Conservation (phyloP, 2,329 filamentous ascomycete species). For the Mycosphaerelloides madeirae region DNA sequence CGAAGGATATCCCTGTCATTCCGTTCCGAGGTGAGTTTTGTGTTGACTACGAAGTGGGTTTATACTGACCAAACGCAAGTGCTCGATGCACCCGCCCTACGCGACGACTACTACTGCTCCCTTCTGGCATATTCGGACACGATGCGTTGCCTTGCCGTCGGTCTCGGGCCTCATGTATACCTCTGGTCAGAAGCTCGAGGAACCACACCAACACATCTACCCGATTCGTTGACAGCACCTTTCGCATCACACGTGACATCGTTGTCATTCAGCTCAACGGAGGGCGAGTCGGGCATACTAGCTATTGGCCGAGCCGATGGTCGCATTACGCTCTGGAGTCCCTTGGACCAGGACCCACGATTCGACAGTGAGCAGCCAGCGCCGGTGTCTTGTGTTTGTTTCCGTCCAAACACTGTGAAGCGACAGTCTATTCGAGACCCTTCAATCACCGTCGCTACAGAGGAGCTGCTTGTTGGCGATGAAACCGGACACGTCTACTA, state of each 20-base stretch:
- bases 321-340: conserved; percentile 70
- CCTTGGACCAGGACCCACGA: conserved; percentile 63
- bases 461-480: conserved; percentile 84
- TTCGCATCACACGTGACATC: conserved; percentile 63
- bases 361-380: conserved; percentile 70
- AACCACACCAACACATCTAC: conserved; percentile 29
- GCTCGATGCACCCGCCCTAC: conserved; percentile 80
- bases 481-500: conserved; percentile 79
- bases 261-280: conserved; percentile 78
- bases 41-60: too few relatives aligned
- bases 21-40: conserved; percentile 22
- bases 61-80: conserved; percentile 42
- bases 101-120: conserved; percentile 94
- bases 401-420: conserved; percentile 60
- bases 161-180: conserved; percentile 73
- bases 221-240: conserved; percentile 52
- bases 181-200: conserved; percentile 78
- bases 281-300: conserved; percentile 73
- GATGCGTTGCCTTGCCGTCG: conserved; percentile 74
- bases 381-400: conserved; percentile 74
- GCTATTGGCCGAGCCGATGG: conserved; percentile 79
- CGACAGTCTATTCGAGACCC: conserved; percentile 47
- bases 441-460: conserved; percentile 57
- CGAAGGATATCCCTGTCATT: conserved; percentile 27
- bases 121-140: conserved; percentile 77